Base-by-base conservation (phyloP, 441 rosid species). In the Brassica balearica region DNA sequence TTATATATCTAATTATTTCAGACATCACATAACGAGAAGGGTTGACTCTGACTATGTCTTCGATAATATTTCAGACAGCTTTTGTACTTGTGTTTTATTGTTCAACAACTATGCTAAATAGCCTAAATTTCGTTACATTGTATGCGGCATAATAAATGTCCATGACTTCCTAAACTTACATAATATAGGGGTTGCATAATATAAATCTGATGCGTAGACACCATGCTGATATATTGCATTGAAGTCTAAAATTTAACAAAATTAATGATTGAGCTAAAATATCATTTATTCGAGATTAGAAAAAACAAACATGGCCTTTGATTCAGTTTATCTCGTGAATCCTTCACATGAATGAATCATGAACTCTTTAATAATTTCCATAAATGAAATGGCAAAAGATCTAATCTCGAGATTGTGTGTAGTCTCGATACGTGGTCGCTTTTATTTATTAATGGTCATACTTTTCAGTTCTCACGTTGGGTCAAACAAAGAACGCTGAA, bases 401-500 rank as follows among this genome's bases (percentile, higher is more conserved):
- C 6, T 51, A 51, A 51, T 51, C 1, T 53, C 9, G 1, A 15
- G 59, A 53, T 6, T 6, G 59, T 53, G 10, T 53, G 1, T 15
- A 53, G 22, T 53, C n/a, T 77, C n/a, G 17, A 25, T 7, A 34
- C 70, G 60, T 77, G 80, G 72, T 72, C 56, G 71, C 66, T 68
- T 14, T 15, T 53, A 15, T 53, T 25, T 72, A 27, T 46, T 6
- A 11, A 15, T 64, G 32, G 68, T 72, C 69, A 27, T 8, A 66
- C 8, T 36, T 36, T 1, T 36, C 43, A 36, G 43, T 9, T 65
- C 32, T 77, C 27, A 59, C 36, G 15, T 68, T 43, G 7, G 51
- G 82, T 74, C 72, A 71, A 71, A 71, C 25, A 61, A 56, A 71
- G 69, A 67, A 65, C 23, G 74, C 73, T 75, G 73, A 62, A 14